Conservation (phyloP, 345 rosid species). For the Rhodamnia rubescens region DNA sequence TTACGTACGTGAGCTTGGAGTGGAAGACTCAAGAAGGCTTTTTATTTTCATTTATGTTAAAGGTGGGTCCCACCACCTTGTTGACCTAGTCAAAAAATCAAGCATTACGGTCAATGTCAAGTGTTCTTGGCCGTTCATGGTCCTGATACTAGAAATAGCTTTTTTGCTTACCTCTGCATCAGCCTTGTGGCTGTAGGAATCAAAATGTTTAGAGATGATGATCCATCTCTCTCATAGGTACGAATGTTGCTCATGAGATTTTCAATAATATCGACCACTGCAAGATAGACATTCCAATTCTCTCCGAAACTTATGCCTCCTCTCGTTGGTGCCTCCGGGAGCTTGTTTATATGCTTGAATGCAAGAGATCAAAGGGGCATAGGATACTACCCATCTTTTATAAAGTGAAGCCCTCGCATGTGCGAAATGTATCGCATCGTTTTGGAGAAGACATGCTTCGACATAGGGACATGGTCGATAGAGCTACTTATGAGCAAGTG, state of each 20-base stretch:
- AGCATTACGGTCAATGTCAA: too few relatives aligned
- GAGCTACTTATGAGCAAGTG: background rate
- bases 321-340: background rate
- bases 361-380: background rate
- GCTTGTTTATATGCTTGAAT: background rate
- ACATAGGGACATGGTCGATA: background rate
- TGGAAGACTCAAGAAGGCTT: too few relatives aligned
- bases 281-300: background rate
- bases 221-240: background rate
- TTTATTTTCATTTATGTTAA: too few relatives aligned
- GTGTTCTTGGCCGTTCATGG: too few relatives aligned
- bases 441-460: background rate
- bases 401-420: background rate
- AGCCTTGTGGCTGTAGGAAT: too few relatives aligned
- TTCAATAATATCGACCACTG: accelerated
- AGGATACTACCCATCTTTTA: background rate
- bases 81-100: too few relatives aligned
- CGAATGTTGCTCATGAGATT: background rate
- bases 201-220: background rate
- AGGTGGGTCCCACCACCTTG: too few relatives aligned
- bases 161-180: too few relatives aligned
- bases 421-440: accelerated
- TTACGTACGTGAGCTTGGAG: too few relatives aligned
- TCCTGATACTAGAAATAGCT: too few relatives aligned
- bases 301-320: background rate